Base-by-base conservation (phyloP, 106 monocot species). In the Platanthera guangdongensis region DNA sequence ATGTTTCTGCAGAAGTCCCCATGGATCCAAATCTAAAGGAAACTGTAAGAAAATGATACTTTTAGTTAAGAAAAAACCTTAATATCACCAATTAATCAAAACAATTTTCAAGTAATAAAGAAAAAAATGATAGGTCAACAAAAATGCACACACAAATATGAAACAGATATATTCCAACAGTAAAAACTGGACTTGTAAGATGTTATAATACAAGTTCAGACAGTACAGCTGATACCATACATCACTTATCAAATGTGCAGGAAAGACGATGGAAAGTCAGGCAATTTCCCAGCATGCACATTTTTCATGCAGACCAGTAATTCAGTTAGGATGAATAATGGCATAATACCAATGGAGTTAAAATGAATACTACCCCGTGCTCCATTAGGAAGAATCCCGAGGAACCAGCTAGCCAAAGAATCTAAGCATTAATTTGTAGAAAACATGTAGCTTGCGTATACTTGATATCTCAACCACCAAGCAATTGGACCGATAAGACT, bases 1-100 rank as follows among this genome's bases (percentile, higher is more conserved):
- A 79, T 95, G 92, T 68, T 88, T 85, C 65, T 87, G 92, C 28
- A 95, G 75, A 84, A 88, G 80, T 47, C 82, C 95, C 95, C 92
- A 95, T 15, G 85, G 73, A 82, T 95, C 87, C 53, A 95, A 81
- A 16, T 92, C 95, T 72, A 90, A 78, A 70, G 95, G 92, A 78
- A 84, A 90, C 95, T 95, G 83, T 82, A 95, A 13, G 16, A 80
- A 69, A 47, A 80, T 18, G 45, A 53, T 15, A 48, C 8, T 46
- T 47, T 7, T 3, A 46, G 47, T 48, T 46, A 68, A 9, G 62
- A 77, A 64, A 76, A 55, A 81, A 71, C 12, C 6, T 45, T 39
- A 4, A 63, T 63, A 2, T 63, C 62, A 63, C 62, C 18, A 63
- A 25, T 32, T 65, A 11, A 10, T 30, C 65, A 65, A 65, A 65